Evolutionary conservation across 257 asterid genomes (phyloP).

Genomic region (Nicotiana undulata): DNA sequence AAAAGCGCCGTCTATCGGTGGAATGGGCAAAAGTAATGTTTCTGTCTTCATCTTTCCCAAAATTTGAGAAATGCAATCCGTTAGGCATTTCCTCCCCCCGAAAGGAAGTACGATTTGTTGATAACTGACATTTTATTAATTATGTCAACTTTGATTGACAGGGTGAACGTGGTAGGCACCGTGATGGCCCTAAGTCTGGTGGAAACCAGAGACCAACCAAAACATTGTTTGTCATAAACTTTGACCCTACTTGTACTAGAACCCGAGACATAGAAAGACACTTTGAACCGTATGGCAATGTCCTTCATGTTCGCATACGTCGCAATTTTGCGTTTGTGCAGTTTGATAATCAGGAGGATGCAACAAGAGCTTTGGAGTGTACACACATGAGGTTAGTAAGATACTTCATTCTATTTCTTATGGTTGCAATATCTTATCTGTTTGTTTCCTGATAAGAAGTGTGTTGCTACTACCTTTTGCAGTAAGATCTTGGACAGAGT

Average conservation of each 20-base stretch:
- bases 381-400: conserved; percentile 74
- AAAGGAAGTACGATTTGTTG: neutral
- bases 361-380: conserved; percentile 83
- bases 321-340: conserved; percentile 93
- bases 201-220: conserved; percentile 73
- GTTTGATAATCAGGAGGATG: conserved; percentile 86
- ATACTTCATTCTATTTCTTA: neutral
- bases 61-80: neutral
- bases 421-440: neutral
- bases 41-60: neutral
- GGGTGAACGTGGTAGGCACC: conserved; percentile 92
- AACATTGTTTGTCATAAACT: conserved; percentile 84
- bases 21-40: conserved; percentile 85
- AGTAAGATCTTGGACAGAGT: conserved; percentile 84
- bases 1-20: conserved; percentile 60
- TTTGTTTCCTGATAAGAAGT: neutral
- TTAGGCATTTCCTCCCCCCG: neutral
- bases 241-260: conserved; percentile 70
- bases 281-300: conserved; percentile 85
- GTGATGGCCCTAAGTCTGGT: conserved; percentile 45
- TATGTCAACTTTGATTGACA: conserved; percentile 30
- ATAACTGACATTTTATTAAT: neutral
- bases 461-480: conserved; percentile 15
- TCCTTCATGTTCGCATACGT: conserved; percentile 70
- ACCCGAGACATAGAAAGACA: conserved; percentile 68